Conservation (phyloP, 1,284 basidiomycete species). For the Cronartium quercuum region DNA sequence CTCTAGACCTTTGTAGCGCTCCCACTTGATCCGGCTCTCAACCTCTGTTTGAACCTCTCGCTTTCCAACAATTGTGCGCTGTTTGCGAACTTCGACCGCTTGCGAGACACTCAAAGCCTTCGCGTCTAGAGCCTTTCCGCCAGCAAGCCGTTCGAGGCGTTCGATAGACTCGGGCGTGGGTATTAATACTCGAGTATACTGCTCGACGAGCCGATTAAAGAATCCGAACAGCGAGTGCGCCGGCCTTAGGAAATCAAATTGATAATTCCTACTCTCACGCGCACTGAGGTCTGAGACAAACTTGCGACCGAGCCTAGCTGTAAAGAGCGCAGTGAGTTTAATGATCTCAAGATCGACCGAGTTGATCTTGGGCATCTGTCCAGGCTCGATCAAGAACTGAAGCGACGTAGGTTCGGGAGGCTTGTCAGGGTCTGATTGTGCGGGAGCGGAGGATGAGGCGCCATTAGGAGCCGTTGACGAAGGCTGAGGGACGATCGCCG, state of each 20-base stretch:
- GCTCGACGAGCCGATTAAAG: constrained; percentile 95
- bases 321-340: constrained; percentile 82
- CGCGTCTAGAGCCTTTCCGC: constrained; percentile 33
- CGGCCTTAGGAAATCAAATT: constrained; percentile 95
- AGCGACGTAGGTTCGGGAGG: constrained; percentile 40
- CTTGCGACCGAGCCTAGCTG: constrained; percentile 77
- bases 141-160: constrained; percentile 53
- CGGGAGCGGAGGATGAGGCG: constrained; percentile 44
- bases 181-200: constrained; percentile 84
- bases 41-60: constrained; percentile 73
- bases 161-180: constrained; percentile 70
- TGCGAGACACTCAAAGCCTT: constrained; percentile 52
- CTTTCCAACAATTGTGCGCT: constrained; percentile 54
- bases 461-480: constrained; percentile 38
- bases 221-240: constrained; percentile 91
- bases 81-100: constrained; percentile 52
- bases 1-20: constrained; percentile 71
- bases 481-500: constrained; percentile 52
- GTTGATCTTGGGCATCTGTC: constrained; percentile 30
- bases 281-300: constrained; percentile 79
- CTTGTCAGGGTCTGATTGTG: constrained; percentile 40
- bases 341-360: constrained; percentile 49
- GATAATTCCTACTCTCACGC: constrained; percentile 89
- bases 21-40: constrained; percentile 77
- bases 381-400: constrained; percentile 15